Evolutionary conservation across 805 yeast species (phyloP).

Genomic region (Kuraishia piskuri): DNA sequence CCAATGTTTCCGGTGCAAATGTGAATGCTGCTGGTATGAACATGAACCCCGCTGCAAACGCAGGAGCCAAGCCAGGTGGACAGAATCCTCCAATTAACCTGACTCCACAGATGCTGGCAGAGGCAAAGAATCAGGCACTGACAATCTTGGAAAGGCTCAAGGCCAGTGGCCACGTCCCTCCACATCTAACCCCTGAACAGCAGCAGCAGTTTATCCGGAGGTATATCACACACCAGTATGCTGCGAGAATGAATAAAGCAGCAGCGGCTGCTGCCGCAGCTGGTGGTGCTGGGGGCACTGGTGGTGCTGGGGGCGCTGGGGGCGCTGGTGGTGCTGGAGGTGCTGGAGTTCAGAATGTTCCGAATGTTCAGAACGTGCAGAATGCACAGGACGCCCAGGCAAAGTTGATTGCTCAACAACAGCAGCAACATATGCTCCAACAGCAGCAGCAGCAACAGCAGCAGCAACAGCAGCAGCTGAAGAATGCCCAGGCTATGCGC

Average conservation of each 20-base stretch:
- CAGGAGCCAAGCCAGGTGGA: neutral
- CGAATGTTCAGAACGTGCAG: neutral
- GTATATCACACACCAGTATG: conserved; percentile 11
- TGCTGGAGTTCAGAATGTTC: neutral
- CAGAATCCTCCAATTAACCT: neutral
- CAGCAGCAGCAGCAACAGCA: conserved; percentile 4
- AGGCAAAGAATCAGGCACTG: conserved; percentile 22
- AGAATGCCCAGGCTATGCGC: neutral
- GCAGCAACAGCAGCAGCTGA: conserved; percentile 5
- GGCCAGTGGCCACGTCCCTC: conserved; percentile 22
- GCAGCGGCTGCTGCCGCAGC: neutral
- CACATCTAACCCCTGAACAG: conserved; percentile 23
- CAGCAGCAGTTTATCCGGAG: conserved; percentile 24
- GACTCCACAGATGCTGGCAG: conserved; percentile 3
- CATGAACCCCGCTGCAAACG: neutral
- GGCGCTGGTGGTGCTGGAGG: neutral
- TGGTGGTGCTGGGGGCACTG: neutral
- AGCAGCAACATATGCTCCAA: neutral
- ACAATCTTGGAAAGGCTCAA: conserved; percentile 25
- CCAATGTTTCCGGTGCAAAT: neutral
- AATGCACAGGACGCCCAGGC: neutral
- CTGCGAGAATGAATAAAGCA: neutral
- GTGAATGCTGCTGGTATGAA: neutral
- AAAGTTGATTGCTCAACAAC: neutral
- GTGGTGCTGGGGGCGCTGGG: neutral